Evolutionary conservation across 108 stramenopile genomes (phyloP).

Genomic region (Fragilariopsis cylindrus): DNA sequence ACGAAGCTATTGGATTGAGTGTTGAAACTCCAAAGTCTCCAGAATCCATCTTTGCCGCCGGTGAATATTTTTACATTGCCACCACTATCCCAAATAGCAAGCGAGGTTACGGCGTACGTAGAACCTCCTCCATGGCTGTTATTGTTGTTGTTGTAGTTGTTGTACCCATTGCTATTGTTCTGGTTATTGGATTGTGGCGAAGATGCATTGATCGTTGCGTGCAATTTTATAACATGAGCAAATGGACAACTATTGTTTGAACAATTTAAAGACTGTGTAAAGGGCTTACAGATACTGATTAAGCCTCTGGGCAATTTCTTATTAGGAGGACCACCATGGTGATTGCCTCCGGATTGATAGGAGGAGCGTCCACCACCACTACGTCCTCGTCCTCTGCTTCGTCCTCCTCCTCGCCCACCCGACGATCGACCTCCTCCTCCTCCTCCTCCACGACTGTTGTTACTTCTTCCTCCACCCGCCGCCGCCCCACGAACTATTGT

Average conservation of each 20-base stretch:
- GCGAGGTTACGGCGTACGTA: constrained; percentile 49
- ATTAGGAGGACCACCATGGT: constrained; percentile 11
- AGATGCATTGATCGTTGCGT: constrained; percentile 61
- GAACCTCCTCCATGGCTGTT: constrained; percentile 21
- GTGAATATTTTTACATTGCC: constrained; percentile 83
- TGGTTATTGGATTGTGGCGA: constrained; percentile 19
- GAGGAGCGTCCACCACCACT: constrained; percentile 37
- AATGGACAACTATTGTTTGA: constrained; percentile 52
- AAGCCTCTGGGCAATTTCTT: constrained; percentile 23
- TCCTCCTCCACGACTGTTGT: constrained; percentile 8
- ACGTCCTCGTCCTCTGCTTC: constrained; percentile 46
- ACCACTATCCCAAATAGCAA: constrained; percentile 76
- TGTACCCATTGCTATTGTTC: constrained; percentile 27
- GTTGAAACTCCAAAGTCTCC: constrained; percentile 76
- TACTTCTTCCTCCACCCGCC: neutral
- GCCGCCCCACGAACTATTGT: neutral
- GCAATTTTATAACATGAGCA: constrained; percentile 68
- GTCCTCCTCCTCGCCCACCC: constrained; percentile 25
- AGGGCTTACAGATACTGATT: constrained; percentile 55
- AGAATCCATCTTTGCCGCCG: constrained; percentile 81
- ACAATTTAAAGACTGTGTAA: constrained; percentile 60
- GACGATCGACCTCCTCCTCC: neutral
- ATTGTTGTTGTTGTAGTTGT: constrained; percentile 23
- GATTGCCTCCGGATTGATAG: constrained; percentile 16
- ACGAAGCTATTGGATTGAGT: constrained; percentile 45